Evolutionary conservation across 768 basidiomycete species (phyloP).

Genomic region (Scleroderma bovista): DNA sequence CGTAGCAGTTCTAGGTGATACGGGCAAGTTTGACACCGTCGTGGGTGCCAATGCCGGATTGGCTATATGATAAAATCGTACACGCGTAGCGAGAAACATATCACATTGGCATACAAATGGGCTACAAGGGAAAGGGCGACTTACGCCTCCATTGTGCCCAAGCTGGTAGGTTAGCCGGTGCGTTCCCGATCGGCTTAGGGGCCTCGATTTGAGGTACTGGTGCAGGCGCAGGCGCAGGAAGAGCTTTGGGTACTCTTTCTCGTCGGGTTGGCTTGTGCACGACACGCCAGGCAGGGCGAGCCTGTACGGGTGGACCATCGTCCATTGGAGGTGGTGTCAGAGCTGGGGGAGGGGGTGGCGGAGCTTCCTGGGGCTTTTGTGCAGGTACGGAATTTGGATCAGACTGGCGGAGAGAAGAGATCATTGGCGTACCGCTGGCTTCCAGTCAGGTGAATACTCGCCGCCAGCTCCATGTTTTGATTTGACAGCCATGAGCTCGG

Average conservation of each 20-base stretch:
- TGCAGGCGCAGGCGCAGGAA: slow-evolving; percentile 36
- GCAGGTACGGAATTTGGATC: slow-evolving; percentile 3
- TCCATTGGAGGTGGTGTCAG: slow-evolving; percentile 44
- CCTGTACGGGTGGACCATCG: slow-evolving; percentile 40
- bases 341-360: slow-evolving; percentile 32
- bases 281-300: slow-evolving; percentile 70
- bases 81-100: background rate
- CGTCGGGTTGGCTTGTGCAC: slow-evolving; percentile 61
- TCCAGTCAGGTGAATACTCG: slow-evolving; percentile 74
- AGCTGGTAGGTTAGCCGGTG: slow-evolving; percentile 59
- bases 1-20: slow-evolving; percentile 30
- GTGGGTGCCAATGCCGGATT: slow-evolving; percentile 58
- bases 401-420: background rate
- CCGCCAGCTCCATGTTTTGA: slow-evolving; percentile 79
- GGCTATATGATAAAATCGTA: slow-evolving; percentile 34
- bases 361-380: slow-evolving; percentile 29
- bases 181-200: slow-evolving; percentile 46
- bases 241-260: slow-evolving; percentile 40
- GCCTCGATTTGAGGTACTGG: slow-evolving; percentile 36
- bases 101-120: background rate
- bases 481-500: slow-evolving; percentile 77
- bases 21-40: slow-evolving; percentile 30
- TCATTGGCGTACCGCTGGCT: slow-evolving; percentile 42
- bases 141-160: slow-evolving; percentile 86
- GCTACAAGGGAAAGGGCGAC: slow-evolving; percentile 16